Base-by-base conservation (phyloP, 106 monocot species). In the Ottelia alismoides region DNA sequence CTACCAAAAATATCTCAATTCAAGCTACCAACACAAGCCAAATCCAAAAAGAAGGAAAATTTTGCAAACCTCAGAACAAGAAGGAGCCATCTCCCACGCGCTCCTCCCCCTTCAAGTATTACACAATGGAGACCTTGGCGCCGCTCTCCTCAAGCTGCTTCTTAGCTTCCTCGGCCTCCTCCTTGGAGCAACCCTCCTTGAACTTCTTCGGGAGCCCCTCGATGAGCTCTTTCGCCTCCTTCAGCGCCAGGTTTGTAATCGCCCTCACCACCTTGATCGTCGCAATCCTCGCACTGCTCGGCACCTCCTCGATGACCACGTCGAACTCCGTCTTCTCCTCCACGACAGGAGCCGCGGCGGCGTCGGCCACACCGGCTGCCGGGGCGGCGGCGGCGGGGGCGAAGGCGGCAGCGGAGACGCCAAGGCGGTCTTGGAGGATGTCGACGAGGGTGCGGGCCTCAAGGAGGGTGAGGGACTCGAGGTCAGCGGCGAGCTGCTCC, bases 251-350 rank as follows among this genome's bases (percentile, higher is more conserved):
- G 55, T 46, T 82, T 23, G 96, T 98, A 20, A 98, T 64, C 31
- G 85, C 78, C 35, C 96, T 54, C 16, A 98, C 58, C 4, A 98
- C 96, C 79, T 90, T 98, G 31, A 98, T 98, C 12, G 89, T 77
- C 1, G 81, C 75, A 24, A 98, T 98, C 66, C 96, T 68, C 7
- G 69, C 73, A 31, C 64, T 85, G 55, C 79, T 85, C 14, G 96
- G 89, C 5, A 98, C 96, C 1, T 98, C 96, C 56, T 85, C 85
- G 20, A 96, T 96, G 18, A 85, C 66, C 2, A 96, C 84, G 47
- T 80, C 96, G 69, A 98, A 98, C 79, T 98, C 89, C 23, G 89
- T 89, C 82, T 85, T 76, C 82, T 98, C 96, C 60, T 73, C 89
- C 16, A 61, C 83, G 16, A 45, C 78, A 4, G 75, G 75, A 12